phyloP scores from a whole-genome alignment of 257 asterid species.

The Solanum rostratum region DNA sequence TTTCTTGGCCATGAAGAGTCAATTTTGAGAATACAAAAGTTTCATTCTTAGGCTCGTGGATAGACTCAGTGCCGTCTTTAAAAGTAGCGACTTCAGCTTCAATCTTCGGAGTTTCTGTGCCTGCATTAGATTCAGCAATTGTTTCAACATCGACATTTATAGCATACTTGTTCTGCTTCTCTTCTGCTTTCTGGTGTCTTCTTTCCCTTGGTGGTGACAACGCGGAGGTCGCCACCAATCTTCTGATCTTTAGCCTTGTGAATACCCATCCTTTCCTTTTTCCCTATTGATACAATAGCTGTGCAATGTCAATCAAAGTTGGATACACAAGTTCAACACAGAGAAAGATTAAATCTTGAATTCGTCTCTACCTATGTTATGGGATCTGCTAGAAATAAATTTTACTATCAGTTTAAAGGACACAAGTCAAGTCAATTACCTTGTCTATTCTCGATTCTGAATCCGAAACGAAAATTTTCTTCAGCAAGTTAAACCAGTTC shows the following conservation, averaged over 20 bases:
- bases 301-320: background rate
- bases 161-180: background rate
- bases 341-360: background rate
- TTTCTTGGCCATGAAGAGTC: background rate
- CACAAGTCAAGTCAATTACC: constrained; percentile 21
- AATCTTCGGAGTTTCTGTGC: background rate
- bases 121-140: constrained; percentile 9
- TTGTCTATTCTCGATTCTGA: constrained; percentile 45
- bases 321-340: background rate
- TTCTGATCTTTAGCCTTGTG: constrained; percentile 36
- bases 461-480: constrained; percentile 53
- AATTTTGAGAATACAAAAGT: constrained; percentile 8
- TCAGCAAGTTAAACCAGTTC: constrained; percentile 54
- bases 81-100: background rate
- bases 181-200: constrained; percentile 10
- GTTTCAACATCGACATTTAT: constrained; percentile 1
- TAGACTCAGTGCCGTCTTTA: background rate
- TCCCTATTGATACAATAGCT: constrained; percentile 25
- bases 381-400: background rate
- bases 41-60: constrained; percentile 6
- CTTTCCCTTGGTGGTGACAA: constrained; percentile 25
- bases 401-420: constrained; percentile 3
- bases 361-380: background rate
- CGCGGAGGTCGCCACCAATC: constrained; percentile 19
- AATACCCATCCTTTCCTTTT: constrained; percentile 48